phyloP scores from a whole-genome alignment of 495 filamentous ascomycete genomes.

The Podospora didyma region DNA sequence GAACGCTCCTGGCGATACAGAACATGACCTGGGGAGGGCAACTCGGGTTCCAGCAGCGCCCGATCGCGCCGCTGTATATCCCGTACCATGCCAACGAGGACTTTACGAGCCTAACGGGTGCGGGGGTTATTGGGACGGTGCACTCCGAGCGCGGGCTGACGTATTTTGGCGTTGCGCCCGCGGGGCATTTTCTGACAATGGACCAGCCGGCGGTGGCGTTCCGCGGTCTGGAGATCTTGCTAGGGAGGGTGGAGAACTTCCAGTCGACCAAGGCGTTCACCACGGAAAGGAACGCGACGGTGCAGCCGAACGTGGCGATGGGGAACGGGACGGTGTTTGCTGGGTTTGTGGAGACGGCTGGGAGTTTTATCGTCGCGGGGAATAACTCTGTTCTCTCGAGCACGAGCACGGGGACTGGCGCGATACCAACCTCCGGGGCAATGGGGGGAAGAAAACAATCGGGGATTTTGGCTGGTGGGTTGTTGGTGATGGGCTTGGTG shows the following conservation, averaged over 20 bases:
- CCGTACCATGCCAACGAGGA: conserved; percentile 51
- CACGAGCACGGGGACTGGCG: background rate
- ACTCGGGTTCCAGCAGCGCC: conserved; percentile 63
- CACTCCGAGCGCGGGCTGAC: conserved; percentile 37
- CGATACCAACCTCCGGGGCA: background rate
- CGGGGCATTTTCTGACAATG: conserved; percentile 33
- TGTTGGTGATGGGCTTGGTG: background rate
- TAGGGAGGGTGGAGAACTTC: conserved; percentile 31
- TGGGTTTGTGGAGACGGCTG: background rate
- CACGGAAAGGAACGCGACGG: conserved; percentile 8
- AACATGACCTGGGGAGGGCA: conserved; percentile 80
- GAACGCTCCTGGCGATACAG: conserved; percentile 70
- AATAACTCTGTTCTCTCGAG: background rate
- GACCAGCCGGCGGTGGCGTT: conserved; percentile 33
- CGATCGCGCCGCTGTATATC: conserved; percentile 59
- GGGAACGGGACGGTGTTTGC: conserved; percentile 29
- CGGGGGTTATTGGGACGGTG: conserved; percentile 30
- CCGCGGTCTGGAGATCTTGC: conserved; percentile 35
- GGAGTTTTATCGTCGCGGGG: background rate
- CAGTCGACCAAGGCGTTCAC: conserved; percentile 28
- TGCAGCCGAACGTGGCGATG: conserved; percentile 14
- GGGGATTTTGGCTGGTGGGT: background rate
- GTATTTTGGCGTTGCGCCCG: conserved; percentile 28
- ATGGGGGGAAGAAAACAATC: background rate
- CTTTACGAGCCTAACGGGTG: conserved; percentile 18